Percentiles rank a stretch among this genome's conserved stretches.
Conservation (phyloP, 2,329 filamentous ascomycete genomes). For the Neofusicoccum kwambonambiense region DNA sequence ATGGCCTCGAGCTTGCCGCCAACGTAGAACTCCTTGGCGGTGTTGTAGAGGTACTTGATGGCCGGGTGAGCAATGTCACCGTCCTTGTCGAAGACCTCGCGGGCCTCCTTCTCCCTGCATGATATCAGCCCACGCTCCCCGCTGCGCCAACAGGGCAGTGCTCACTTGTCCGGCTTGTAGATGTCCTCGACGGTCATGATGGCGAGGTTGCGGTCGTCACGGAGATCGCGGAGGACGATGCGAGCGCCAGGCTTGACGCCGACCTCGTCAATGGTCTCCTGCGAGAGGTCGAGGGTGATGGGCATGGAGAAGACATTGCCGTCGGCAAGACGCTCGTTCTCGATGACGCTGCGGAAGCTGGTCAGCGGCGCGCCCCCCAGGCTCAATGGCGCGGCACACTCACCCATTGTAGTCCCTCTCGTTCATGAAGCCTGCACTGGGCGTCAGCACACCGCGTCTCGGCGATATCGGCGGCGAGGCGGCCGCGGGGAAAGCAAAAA, state of each 20-base stretch:
- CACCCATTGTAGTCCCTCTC: slow-evolving; percentile 96
- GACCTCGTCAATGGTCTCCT: slow-evolving; percentile 70
- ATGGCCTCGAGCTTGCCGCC: slow-evolving; percentile 96
- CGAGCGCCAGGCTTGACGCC: slow-evolving; percentile 77
- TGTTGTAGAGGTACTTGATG: slow-evolving; percentile 81
- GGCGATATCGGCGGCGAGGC: slow-evolving; percentile 13
- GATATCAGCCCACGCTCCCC: slow-evolving; percentile 26
- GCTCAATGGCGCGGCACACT: slow-evolving; percentile 28
- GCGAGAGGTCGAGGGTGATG: slow-evolving; percentile 84
- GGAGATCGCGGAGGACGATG: slow-evolving; percentile 88
- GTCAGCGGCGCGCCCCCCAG: slow-evolving; percentile 28
- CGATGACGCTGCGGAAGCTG: slow-evolving; percentile 67
- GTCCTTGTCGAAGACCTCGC: slow-evolving; percentile 76
- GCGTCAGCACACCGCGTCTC: slow-evolving; percentile 21
- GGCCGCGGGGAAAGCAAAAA: background rate
- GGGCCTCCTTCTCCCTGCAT: slow-evolving; percentile 76
- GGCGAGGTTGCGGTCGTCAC: slow-evolving; percentile 92
- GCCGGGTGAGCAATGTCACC: slow-evolving; percentile 90
- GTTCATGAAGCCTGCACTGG: slow-evolving; percentile 81
- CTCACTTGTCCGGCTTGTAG: slow-evolving; percentile 92
- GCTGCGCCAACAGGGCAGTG: slow-evolving; percentile 13
- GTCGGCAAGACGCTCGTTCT: slow-evolving; percentile 79
- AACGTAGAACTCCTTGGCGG: slow-evolving; percentile 83
- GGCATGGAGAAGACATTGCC: slow-evolving; percentile 95
- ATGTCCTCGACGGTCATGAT: slow-evolving; percentile 95